phyloP scores from a whole-genome alignment of 176 grass and related monocot species.

The Zea mays region DNA sequence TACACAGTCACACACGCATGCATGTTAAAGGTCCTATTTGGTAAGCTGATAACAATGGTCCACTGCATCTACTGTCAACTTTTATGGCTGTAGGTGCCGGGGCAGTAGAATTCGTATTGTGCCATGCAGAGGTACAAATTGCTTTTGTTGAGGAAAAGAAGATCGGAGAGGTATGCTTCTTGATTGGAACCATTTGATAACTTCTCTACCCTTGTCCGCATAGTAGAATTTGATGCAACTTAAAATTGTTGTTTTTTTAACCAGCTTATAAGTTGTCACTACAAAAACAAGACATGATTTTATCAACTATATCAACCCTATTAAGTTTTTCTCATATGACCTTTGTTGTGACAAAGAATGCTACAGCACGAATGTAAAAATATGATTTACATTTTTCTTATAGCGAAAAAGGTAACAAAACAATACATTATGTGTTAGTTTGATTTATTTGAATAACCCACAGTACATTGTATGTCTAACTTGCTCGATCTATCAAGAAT shows the following conservation, averaged over 20 bases:
- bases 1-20: neutral
- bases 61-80: conserved; percentile 5
- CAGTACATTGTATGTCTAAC: neutral
- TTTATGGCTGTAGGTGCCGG: conserved; percentile 62
- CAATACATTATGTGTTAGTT: neutral
- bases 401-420: neutral
- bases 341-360: neutral
- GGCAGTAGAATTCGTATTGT: conserved; percentile 90
- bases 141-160: conserved; percentile 95
- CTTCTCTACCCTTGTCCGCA: neutral
- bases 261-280: neutral
- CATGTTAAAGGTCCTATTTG: neutral
- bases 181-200: conserved; percentile 10
- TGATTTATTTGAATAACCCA: conserved; percentile 25
- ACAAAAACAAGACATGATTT: neutral
- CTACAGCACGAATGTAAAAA: conserved; percentile 3
- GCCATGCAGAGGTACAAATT: conserved; percentile 89
- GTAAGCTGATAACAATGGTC: neutral
- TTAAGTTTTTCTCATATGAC: neutral
- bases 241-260: neutral
- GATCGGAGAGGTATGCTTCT: conserved; percentile 68
- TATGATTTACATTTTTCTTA: neutral
- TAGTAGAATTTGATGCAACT: neutral
- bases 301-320: neutral
- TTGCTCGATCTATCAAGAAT: neutral